A percentile compares a stretch with the other conserved stretches of the same genome.
Conservation (phyloP, 1,139 yeast genomes). For the Diutina mesorugosa region DNA sequence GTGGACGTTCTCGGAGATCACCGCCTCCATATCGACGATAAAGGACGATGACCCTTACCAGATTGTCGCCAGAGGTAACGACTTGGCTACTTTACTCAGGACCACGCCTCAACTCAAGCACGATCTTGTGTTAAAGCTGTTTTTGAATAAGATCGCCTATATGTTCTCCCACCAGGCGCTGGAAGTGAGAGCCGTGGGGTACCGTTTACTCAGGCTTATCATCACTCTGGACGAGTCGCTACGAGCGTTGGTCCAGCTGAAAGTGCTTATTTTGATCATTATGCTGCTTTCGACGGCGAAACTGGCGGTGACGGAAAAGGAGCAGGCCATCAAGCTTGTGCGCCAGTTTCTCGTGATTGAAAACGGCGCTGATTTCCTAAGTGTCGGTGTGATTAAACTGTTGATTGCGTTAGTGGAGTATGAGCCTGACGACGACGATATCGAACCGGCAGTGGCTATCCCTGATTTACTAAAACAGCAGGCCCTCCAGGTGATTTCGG, state of each 20-base stretch:
- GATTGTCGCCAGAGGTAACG: conserved; percentile 46
- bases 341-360: conserved; percentile 49
- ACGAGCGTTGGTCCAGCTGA: conserved; percentile 29
- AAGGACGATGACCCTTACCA: conserved; percentile 27
- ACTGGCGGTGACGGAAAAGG: conserved; percentile 46
- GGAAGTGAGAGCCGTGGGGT: conserved; percentile 65
- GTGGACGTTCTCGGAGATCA: conserved; percentile 23
- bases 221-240: conserved; percentile 43
- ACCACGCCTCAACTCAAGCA: conserved; percentile 49
- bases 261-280: conserved; percentile 51
- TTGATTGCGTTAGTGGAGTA: conserved; percentile 47
- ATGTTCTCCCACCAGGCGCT: conserved; percentile 46
- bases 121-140: conserved; percentile 52
- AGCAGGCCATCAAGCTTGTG: conserved; percentile 65
- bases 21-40: conserved; percentile 14
- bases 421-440: conserved; percentile 3
- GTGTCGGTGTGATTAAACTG: conserved; percentile 59
- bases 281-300: conserved; percentile 48
- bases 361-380: conserved; percentile 42
- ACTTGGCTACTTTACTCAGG: conserved; percentile 42
- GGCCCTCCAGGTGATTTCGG: conserved; percentile 62
- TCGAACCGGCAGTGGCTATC: conserved; percentile 1
- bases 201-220: conserved; percentile 56
- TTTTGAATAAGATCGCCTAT: conserved; percentile 47
- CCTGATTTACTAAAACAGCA: neutral